phyloP scores from a whole-genome alignment of 129 eudicot species.

The Flaveria robusta region DNA sequence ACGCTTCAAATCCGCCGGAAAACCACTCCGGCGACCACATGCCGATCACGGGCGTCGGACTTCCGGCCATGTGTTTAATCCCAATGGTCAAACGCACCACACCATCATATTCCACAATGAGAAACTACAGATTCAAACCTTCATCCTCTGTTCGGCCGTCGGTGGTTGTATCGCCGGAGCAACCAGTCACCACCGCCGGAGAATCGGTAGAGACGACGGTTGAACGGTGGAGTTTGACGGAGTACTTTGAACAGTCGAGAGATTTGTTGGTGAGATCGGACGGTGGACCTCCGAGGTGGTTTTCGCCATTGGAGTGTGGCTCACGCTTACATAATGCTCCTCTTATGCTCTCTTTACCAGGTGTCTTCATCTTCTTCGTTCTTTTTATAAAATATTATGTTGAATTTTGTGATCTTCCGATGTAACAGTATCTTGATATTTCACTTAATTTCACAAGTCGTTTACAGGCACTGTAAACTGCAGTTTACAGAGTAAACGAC shows the following conservation, averaged over 20 bases:
- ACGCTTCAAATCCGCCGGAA: not conserved
- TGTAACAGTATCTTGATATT: too few species aligned
- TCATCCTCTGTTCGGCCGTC: slow-evolving; percentile 6
- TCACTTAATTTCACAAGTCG: too few species aligned
- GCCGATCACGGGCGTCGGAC: slow-evolving; percentile 5
- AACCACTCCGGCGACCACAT: not conserved
- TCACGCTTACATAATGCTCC: slow-evolving; percentile 50
- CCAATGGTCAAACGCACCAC: slow-evolving; percentile 20
- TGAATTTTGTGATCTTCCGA: not conserved
- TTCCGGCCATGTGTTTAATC: not conserved
- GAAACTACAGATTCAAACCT: slow-evolving; percentile 6
- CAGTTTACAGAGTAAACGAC: too few species aligned
- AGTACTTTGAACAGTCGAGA: slow-evolving; percentile 49
- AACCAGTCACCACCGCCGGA: not conserved
- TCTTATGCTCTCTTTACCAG: slow-evolving; percentile 64
- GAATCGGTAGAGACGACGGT: too few species aligned
- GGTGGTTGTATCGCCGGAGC: not conserved
- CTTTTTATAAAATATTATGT: not conserved
- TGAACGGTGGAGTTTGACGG: slow-evolving; percentile 28
- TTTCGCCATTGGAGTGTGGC: slow-evolving; percentile 59
- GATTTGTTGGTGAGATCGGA: slow-evolving; percentile 40
- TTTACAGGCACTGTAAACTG: too few species aligned
- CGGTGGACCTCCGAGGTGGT: slow-evolving; percentile 84
- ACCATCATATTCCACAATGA: not conserved
- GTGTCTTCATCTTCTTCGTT: slow-evolving; percentile 20